Evolutionary conservation across 495 filamentous ascomycete species (phyloP), one percentile per base, ranked within the genome.

Genomic region (Trichocladium uniseriatum): DNA sequence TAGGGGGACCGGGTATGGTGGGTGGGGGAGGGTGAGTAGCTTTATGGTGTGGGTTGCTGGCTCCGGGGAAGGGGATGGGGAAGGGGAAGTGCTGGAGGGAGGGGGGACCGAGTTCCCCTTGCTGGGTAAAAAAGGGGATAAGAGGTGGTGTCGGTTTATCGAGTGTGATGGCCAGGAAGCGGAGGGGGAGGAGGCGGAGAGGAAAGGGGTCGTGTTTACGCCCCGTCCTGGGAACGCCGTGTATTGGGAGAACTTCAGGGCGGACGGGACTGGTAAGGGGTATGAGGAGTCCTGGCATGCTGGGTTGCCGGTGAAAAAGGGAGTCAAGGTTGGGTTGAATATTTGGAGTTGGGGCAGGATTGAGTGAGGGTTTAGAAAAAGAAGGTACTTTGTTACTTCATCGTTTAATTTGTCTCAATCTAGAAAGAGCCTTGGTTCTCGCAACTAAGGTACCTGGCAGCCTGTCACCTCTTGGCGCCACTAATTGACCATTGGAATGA

Each of bases 251-350:
- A 73, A 75, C 49, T 73, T 75, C 56, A 62, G 62, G 29, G 54
- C 69, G 11, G 70, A 73, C 36, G 65, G 68, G 1, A 66, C 68
- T 0, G 69, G 68, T 2, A 56, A 65, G 45, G 71, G 69, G 4
- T 70, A 60, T 52, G 63, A 69, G 13, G 68, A 75, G 57, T 64
- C 66, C n/a, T 73, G 70, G 68, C 71, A 75, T 52, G 69, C 69
- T 36, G 70, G 71, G 1, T 50, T 75, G 35, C 69, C 71, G 18
- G 69, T 75, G 27, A 52, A 19, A 43, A 63, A 62, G 21, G 71
- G 69, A 13, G 62, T 58, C 19, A 72, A 75, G 43, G 65, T 73
- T 36, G 69, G 71, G 10, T 41, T 75, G 51, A 72, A 75, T 38
- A 72, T 72, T 40, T 74, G 71, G 71, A 74, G 68, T 38, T 72